A percentile compares a stretch with the other conserved stretches of the same genome.
These are phyloP conservation scores for Capillidium heterosporum DNA, from an alignment of 371 early-diverging fungal genomes.

Conservation along the genomic window DNA sequence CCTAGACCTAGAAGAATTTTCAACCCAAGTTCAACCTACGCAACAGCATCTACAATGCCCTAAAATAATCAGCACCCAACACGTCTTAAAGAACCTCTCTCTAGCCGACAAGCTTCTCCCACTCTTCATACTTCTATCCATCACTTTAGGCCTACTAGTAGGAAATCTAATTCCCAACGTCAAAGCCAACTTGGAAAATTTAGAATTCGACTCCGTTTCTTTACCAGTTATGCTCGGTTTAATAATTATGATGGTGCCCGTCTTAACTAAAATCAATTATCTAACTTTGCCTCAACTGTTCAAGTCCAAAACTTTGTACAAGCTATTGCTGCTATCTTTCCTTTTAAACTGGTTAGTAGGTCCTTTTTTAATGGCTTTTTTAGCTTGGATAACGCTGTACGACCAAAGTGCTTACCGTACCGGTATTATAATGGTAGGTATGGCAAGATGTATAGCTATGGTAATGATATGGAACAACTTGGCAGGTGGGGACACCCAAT, in stretches of 20 bases:
- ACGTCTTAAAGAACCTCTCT: constrained; percentile 7
- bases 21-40: no score
- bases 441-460: constrained; percentile 51
- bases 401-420: constrained; percentile 46
- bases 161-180: constrained; percentile 42
- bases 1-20: no score
- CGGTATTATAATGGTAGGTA: constrained; percentile 52
- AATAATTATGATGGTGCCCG: constrained; percentile 54
- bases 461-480: constrained; percentile 58
- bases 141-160: constrained; percentile 43
- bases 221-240: constrained; percentile 45
- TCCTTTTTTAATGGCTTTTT: constrained; percentile 44
- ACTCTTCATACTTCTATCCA: constrained; percentile 32
- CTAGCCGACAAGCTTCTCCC: constrained; percentile 28
- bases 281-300: constrained; percentile 25
- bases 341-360: constrained; percentile 6
- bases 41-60: no score
- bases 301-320: constrained; percentile 10
- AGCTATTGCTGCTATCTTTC: not conserved
- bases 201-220: constrained; percentile 41
- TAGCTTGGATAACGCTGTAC: constrained; percentile 52
- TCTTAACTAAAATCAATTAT: constrained; percentile 45
- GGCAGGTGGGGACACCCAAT: constrained; percentile 40
- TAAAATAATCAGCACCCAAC: no score
- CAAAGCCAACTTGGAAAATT: constrained; percentile 23